phyloP scores from a whole-genome alignment of 1,139 yeast species.

The Eremothecium sinecaudum region DNA sequence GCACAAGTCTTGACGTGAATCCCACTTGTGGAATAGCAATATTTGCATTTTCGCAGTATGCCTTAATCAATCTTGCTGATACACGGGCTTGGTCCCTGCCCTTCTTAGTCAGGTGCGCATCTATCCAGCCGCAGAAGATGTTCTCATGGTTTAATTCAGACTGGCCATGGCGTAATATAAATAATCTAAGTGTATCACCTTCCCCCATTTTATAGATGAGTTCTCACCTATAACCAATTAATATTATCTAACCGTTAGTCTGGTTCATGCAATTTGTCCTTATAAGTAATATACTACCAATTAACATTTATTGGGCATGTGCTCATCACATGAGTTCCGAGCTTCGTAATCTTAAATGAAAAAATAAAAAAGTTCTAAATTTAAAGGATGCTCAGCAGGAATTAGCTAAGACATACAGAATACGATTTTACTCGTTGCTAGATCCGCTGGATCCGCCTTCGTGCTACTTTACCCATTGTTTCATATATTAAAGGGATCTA shows the following conservation, averaged over 20 bases:
- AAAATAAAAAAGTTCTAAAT: no score
- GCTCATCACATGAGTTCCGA: no score
- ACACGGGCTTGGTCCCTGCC: slow-evolving; percentile 55
- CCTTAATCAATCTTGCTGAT: slow-evolving; percentile 46
- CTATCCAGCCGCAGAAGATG: slow-evolving; percentile 80
- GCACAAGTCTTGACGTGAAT: slow-evolving; percentile 54
- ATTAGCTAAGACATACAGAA: no score
- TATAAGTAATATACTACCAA: no score
- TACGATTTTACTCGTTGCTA: not conserved
- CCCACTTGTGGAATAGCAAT: slow-evolving; percentile 41
- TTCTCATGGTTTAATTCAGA: slow-evolving; percentile 63
- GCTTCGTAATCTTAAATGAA: no score
- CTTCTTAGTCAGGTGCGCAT: slow-evolving; percentile 50
- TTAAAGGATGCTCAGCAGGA: no score
- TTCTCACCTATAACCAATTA: not conserved
- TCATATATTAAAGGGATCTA: no score
- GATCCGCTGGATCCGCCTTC: not conserved
- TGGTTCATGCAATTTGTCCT: no score
- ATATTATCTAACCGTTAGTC: not conserved
- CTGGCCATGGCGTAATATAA: slow-evolving; percentile 55
- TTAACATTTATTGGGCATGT: no score
- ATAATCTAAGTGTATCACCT: slow-evolving; percentile 21
- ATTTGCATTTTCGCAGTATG: slow-evolving; percentile 22
- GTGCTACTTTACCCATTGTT: no score
- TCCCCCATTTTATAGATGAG: slow-evolving; percentile 12